Conservation (phyloP, 2,329 filamentous ascomycete species). For the Alternaria ventricosa region DNA sequence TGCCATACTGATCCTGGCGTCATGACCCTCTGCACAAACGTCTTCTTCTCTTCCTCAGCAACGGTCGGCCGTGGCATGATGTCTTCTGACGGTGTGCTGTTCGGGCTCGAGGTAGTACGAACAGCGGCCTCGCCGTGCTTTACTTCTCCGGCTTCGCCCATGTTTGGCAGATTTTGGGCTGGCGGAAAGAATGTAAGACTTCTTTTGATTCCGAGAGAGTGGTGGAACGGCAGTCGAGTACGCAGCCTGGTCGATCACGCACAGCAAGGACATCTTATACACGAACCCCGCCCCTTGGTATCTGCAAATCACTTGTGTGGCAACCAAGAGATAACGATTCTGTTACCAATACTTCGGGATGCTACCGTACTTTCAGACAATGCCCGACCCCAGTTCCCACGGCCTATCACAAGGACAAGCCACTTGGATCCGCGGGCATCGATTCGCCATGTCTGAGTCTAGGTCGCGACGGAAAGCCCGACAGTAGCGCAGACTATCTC, state of each 20-base stretch:
- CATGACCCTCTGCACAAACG: conserved; percentile 48
- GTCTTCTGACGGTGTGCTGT: conserved; percentile 11
- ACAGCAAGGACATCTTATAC: conserved; percentile 25
- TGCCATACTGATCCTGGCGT: conserved; percentile 57
- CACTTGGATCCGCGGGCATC: neutral
- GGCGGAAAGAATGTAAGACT: neutral
- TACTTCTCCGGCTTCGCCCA: conserved; percentile 26
- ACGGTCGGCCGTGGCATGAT: conserved; percentile 19
- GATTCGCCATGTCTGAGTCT: neutral
- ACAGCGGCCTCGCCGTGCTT: conserved; percentile 20
- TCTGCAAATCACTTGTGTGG: conserved; percentile 18
- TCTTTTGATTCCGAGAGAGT: neutral
- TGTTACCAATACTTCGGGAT: conserved; percentile 7
- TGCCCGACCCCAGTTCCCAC: neutral
- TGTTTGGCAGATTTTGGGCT: conserved; percentile 3
- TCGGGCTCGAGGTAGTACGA: conserved; percentile 13
- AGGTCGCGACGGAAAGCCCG: neutral
- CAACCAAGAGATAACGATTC: conserved; percentile 27
- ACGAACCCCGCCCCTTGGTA: conserved; percentile 9
- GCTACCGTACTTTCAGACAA: neutral
- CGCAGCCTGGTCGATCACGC: neutral
- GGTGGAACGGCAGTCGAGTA: neutral
- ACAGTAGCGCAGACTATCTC: neutral
- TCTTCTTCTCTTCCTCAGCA: conserved; percentile 28
- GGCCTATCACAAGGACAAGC: conserved; percentile 1